These are phyloP conservation scores for Vanilla planifolia DNA, from an alignment of 106 monocot species.

Conservation along the genomic window DNA sequence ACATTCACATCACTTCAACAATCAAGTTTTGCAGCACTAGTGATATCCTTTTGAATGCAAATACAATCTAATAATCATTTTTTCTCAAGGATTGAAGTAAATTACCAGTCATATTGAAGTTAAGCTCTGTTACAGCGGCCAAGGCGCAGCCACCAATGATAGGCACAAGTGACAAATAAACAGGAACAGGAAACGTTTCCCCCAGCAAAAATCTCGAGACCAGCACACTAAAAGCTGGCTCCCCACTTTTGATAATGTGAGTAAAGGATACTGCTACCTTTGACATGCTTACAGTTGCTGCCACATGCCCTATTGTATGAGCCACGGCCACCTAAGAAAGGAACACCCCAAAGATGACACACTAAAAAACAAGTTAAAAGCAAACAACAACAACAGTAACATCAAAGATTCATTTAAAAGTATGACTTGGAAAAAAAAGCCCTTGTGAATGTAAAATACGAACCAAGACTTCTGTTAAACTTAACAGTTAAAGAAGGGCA, in stretches of 20 bases:
- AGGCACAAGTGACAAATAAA: constrained; percentile 59
- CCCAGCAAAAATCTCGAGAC: constrained; percentile 67
- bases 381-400: not conserved
- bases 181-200: constrained; percentile 62
- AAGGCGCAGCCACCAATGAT: constrained; percentile 92
- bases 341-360: not conserved
- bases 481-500: not conserved
- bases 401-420: not conserved
- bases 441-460: not conserved
- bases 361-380: not conserved
- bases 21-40: too few relatives aligned
- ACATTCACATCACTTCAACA: too few relatives aligned
- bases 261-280: constrained; percentile 73
- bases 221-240: constrained; percentile 77
- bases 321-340: constrained; percentile 40
- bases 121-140: constrained; percentile 76
- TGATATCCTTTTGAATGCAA: too few relatives aligned
- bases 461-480: not conserved
- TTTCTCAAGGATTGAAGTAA: not conserved
- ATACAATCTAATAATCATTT: too few relatives aligned
- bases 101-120: constrained; percentile 87
- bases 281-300: constrained; percentile 68
- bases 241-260: constrained; percentile 65
- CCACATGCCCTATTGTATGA: constrained; percentile 65
- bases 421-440: too few relatives aligned